Base-by-base conservation (phyloP, 805 yeast genomes). In the Candida michaelii region DNA sequence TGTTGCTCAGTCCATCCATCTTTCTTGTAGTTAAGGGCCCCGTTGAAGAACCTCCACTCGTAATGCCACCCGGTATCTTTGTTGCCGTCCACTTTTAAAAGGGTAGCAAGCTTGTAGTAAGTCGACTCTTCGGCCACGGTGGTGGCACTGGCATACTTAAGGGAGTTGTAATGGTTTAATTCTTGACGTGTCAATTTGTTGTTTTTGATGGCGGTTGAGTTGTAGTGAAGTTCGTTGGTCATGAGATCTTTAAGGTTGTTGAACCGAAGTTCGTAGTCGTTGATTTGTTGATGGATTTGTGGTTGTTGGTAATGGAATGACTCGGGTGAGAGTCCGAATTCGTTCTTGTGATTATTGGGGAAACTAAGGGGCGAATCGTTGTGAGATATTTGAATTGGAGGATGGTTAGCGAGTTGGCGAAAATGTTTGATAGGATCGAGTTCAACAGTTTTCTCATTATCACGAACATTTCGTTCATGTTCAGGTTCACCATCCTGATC, bases 11-110 rank as follows among this genome's bases (percentile, higher is more conserved):
- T 54, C 66, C 66, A 62, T 5, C 67, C 67, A 2, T 44, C 48
- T 33, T 55, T 58, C 30, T 76, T 50, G 43, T 68, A 69, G 43
- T 74, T 77, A 47, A 81, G 63, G 1, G 76, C 69, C 13, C 82
- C 84, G 48, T 73, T 73, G 63, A 78, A 81, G 47, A 82, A 82
- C 41, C 84, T 59, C 69, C 73, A 74, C 55, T 82, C 86, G 49
- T 78, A 77, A 54, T 81, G 86, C 58, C 73, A 72, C 19, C 81
- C 80, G 44, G 50, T 42, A 40, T 70, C 72, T 45, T 69, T 70
- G 25, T 59, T 60, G 11, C 62, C 50, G 14, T 59, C 47, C 14
- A 62, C 47, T 49, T 51, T 27, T 51, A 50, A 10, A 16, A 65
- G 46, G 2, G 62, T 52, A 2, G 70, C 66, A 58, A 59, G 55